A percentile compares a stretch with the other conserved stretches of the same genome.
phyloP scores from a whole-genome alignment of 306 rosid genomes.

The Cucumis cinereus region DNA sequence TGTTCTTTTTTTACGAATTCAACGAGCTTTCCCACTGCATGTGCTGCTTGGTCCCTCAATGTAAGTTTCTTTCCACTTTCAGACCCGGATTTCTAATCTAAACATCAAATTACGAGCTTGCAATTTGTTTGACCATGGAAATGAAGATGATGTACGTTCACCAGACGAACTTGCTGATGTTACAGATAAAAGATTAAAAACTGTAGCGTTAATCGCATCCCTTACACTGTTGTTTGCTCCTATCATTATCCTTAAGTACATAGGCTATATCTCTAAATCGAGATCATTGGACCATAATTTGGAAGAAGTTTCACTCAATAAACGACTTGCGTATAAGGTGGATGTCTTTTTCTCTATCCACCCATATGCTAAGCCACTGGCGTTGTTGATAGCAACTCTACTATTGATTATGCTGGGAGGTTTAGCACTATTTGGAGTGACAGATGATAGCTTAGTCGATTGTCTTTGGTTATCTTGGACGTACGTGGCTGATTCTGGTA shows the following conservation, averaged over 20 bases:
- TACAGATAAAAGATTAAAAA: conserved; percentile 31
- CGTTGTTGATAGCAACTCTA: conserved; percentile 66
- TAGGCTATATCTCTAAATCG: conserved; percentile 50
- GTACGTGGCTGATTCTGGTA: conserved; percentile 81
- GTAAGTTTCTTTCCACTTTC: conserved; percentile 11
- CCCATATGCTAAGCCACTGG: conserved; percentile 82
- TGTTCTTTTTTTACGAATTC: neutral
- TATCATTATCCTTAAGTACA: conserved; percentile 36
- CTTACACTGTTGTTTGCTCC: conserved; percentile 41
- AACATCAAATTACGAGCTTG: conserved; percentile 26
- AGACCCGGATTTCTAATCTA: conserved; percentile 44
- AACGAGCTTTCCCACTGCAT: neutral
- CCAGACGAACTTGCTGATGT: conserved; percentile 16
- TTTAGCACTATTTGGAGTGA: conserved; percentile 73
- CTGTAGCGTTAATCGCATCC: conserved; percentile 39
- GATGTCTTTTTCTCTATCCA: conserved; percentile 73
- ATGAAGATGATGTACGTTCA: conserved; percentile 14
- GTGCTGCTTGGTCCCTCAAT: neutral
- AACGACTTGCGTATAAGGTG: conserved; percentile 57
- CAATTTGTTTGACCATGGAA: conserved; percentile 20
- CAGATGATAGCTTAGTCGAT: conserved; percentile 44
- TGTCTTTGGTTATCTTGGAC: conserved; percentile 94
- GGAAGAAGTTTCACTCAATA: conserved; percentile 57
- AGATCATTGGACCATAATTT: conserved; percentile 40
- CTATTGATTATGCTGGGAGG: conserved; percentile 70